phyloP scores from a whole-genome alignment of 371 early-diverging fungal genomes.

The Mortierella sp. region DNA sequence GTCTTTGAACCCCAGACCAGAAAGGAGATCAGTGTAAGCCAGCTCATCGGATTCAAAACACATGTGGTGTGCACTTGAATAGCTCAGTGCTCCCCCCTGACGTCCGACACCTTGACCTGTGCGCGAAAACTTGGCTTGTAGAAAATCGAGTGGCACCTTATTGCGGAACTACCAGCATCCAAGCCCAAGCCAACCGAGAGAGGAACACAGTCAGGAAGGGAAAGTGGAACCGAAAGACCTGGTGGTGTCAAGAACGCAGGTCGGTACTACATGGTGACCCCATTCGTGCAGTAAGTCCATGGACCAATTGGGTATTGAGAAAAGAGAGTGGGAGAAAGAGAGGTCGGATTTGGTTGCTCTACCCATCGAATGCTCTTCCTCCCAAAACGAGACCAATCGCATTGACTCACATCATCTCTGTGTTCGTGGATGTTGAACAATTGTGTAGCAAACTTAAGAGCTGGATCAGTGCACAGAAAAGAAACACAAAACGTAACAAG shows the following conservation, averaged over 20 bases:
- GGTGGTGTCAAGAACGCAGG: slow-evolving; percentile 34
- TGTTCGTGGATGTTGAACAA: too few species aligned
- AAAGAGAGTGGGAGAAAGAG: background rate
- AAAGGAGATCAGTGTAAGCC: slow-evolving; percentile 93
- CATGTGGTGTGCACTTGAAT: too few species aligned
- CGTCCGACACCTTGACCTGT: too few species aligned
- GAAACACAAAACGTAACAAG: slow-evolving; percentile 38
- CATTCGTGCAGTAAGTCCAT: slow-evolving; percentile 68
- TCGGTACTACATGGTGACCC: slow-evolving; percentile 74
- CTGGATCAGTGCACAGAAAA: slow-evolving; percentile 38
- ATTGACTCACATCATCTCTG: too few species aligned
- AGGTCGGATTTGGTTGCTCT: too few species aligned
- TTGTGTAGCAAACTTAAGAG: slow-evolving; percentile 48
- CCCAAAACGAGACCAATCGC: too few species aligned
- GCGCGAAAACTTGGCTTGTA: too few species aligned
- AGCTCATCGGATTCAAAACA: too few species aligned
- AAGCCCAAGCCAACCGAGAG: slow-evolving; percentile 50
- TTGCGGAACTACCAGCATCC: slow-evolving; percentile 54
- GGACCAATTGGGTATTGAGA: too few species aligned
- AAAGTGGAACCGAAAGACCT: slow-evolving; percentile 47
- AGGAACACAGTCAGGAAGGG: slow-evolving; percentile 47
- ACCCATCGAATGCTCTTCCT: too few species aligned
- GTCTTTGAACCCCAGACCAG: slow-evolving; percentile 90
- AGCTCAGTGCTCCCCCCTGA: too few species aligned
- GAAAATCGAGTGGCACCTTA: slow-evolving; percentile 59